Evolutionary conservation across 371 early-diverging fungal species (phyloP), one percentile per base, ranked within the genome.

Genomic region (Apophysomyces trapeziformis): DNA sequence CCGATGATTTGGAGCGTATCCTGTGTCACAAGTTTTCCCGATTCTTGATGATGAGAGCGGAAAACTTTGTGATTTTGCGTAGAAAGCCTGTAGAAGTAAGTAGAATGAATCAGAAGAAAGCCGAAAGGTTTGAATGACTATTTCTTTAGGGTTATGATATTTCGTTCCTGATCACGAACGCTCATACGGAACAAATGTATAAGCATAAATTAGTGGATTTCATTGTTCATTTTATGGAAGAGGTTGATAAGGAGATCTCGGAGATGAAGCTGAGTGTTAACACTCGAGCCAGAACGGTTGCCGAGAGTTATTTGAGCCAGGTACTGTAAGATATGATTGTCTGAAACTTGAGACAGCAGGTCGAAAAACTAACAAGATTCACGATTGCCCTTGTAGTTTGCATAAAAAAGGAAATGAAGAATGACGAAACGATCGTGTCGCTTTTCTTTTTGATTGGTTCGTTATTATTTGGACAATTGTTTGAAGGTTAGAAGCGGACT

Each of bases 161-260:
- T 69, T 92, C 92, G 58, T 97, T 98, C 83, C 75, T 98, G 69
- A 90, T 97, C 64, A 97, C 98, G 58, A 96, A 97, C 81, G 86
- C 90, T 76, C 97, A 98, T 73, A 95, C 96, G 11, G 97, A 97
- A 74, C 93, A 92, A 78, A 96, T 97, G 97, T 93, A 87, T 79
- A 96, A 96, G 86, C 95, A 97, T 84, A 98, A 98, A 77, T 81
- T 98, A 66, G 97, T 98, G 12, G 99, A 97, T 74, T 98, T 98
- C 74, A 94, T 97, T 77, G 92, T 97, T 60, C 92, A 95, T 79
- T 97, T 98, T 71, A 97, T 98, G 99, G 97, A 98, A 76, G 97
- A 96, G 65, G 96, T 98, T 32, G 99, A 98, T 78, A 97, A 95
- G 87, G 99, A 98, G 76, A 98, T 99, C 68, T 92, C 92, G 69